Percentiles rank a stretch among this genome's conserved stretches.
Evolutionary conservation across 108 stramenopile species (phyloP).

Genomic region (Schizochytrium sp.): DNA sequence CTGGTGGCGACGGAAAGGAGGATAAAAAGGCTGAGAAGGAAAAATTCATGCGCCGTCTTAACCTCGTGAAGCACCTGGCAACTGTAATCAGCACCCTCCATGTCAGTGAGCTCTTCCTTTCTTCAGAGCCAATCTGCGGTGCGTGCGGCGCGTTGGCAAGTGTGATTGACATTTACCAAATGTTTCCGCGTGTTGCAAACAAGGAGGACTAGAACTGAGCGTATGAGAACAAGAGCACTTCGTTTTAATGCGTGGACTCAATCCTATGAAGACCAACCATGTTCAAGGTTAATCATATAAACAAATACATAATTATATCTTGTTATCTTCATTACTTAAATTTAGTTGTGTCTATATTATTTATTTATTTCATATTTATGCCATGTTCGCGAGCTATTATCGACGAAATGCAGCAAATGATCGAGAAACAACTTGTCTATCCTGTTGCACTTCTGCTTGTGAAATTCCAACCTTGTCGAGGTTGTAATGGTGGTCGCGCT

Average conservation of each 20-base stretch:
- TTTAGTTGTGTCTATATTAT: too few species aligned
- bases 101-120: conserved; percentile 52
- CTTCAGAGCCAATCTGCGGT: conserved; percentile 34
- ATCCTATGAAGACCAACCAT: too few species aligned
- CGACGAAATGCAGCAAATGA: background rate
- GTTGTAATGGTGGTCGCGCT: too few species aligned
- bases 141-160: conserved; percentile 32
- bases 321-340: too few species aligned
- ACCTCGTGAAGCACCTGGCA: conserved; percentile 41
- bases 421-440: background rate
- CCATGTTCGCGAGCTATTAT: background rate
- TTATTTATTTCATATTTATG: too few species aligned
- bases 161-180: conserved; percentile 46
- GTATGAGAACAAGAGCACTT: background rate
- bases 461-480: background rate
- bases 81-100: conserved; percentile 52
- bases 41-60: conserved; percentile 24
- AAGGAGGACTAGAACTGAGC: conserved; percentile 36
- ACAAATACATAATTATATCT: too few species aligned
- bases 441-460: background rate
- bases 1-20: too few species aligned
- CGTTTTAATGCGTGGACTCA: too few species aligned
- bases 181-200: conserved; percentile 16
- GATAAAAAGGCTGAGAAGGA: background rate
- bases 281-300: too few species aligned